Base-by-base conservation (phyloP, 2,329 filamentous ascomycete genomes). In the Monosporascus sp. region DNA sequence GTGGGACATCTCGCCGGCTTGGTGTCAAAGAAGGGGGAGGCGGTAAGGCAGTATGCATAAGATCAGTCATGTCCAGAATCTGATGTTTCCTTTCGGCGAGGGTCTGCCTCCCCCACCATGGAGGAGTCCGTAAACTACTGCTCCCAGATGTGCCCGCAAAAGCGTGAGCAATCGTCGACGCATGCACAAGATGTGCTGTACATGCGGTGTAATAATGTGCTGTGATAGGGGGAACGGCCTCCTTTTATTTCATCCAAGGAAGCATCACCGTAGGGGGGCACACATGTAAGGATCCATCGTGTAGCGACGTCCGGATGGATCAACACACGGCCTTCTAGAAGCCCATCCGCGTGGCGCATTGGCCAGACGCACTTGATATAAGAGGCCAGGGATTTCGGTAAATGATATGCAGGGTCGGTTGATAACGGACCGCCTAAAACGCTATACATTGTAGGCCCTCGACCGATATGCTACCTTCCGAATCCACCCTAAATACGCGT, bases 91-190 rank as follows among this genome's bases (percentile, higher is more conserved):
- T 34, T 14, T 34, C 9, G 27, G 9, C 24, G 9, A 1, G 9
- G 27, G 27, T 9, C 38, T 15, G 5, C 38, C 4, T 11, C 2
- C 38, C 38, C 38, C 38, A 41, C 38, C 38, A 41, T 20, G 9
- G 17, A 20, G 38, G 38, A 4, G 31, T 14, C 9, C 31, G 31
- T 14, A 11, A 14, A 14, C 31, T 14, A 5, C 31, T 52, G 51
- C 45, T 60, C 61, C 57, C 38, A 51, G 58, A 62, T 25, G 58
- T 60, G 58, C 49, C 56, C 53, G 51, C 57, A 62, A 57, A 55
- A 56, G 49, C 42, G 36, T 48, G 46, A 45, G 46, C 38, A 49
- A 41, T 34, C 31, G 58, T 53, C 54, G 51, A 58, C 55, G 53
- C 24, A 31, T 46, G 42, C 56, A 54, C 18, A 46, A 31, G 7